Base-by-base conservation (phyloP, 495 filamentous ascomycete genomes). In the Aspergillus homomorphus region DNA sequence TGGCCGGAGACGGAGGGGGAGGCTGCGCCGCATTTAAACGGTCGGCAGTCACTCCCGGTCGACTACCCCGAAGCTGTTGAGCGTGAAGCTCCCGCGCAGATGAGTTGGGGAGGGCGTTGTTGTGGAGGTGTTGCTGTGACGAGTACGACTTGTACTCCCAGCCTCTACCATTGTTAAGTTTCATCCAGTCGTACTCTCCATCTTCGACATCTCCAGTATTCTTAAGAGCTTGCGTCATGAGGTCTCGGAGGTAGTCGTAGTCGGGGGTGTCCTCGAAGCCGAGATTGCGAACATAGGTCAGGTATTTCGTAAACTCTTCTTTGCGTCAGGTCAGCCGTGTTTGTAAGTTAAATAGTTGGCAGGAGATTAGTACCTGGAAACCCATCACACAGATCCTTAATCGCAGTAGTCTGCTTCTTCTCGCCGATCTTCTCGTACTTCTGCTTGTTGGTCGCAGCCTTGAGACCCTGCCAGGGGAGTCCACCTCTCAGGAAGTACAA, bases 401-500 rank as follows among this genome's bases (percentile, higher is more conserved):
- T 93, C 0, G 84, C 82, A 22, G 94, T 98, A 0, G 93, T 96
- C 77, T 98, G 94, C 78, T 99, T 99, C 88, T 98, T 98, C 77
- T 99, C 95, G 28, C 94, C 94, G 73, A 99, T 99, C 80, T 98
- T 98, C 77, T 99, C 94, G 64, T 99, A 99, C 77, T 99, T 99
- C 70, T 99, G 94, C 84, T 99, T 99, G 80, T 99, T 99, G 58
- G 94, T 99, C 18, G 95, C 95, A 71, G 94, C 94, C 79, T 98
- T 98, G 66, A 99, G 79, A 51, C 94, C 94, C 77, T 99, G 94
- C 94, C 94, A 99, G 19, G 94, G 94, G 58, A 99, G 81, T 53
- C 95, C 95, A 57, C 94, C 94, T 50, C 95, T 81, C 61, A 99
- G 78, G 78, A 99, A 99, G 78, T 99, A 99, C 89, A 99, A 93